phyloP scores from a whole-genome alignment of 2,329 filamentous ascomycete species.

The Colletotrichum karsti region DNA sequence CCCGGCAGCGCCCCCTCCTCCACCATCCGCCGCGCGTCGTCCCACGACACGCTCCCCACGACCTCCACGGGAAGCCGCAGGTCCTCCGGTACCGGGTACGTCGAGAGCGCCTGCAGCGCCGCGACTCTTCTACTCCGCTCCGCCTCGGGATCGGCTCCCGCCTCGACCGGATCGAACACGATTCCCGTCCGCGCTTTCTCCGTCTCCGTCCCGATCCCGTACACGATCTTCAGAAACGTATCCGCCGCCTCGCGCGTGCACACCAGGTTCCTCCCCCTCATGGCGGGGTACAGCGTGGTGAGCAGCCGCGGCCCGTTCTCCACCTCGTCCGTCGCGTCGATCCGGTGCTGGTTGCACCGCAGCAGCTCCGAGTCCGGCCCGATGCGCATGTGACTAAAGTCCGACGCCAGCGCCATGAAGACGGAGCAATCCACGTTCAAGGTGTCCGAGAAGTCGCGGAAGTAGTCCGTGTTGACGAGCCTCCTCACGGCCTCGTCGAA shows the following conservation, averaged over 20 bases:
- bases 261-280: constrained; percentile 41
- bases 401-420: constrained; percentile 49
- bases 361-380: constrained; percentile 33
- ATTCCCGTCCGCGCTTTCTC: constrained; percentile 45
- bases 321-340: constrained; percentile 42
- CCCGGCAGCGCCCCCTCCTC: constrained; percentile 37
- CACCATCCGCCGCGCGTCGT: constrained; percentile 39
- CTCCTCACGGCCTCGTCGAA: constrained; percentile 38
- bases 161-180: constrained; percentile 32
- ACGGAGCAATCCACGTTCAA: constrained; percentile 52
- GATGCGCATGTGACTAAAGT: constrained; percentile 46
- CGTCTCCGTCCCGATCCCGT: constrained; percentile 45
- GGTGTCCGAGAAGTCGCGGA: constrained; percentile 42
- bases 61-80: constrained; percentile 46
- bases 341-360: constrained; percentile 44
- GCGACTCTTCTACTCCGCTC: constrained; percentile 27
- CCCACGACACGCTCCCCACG: constrained; percentile 33
- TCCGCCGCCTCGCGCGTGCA: constrained; percentile 48
- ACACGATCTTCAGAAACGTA: constrained; percentile 45
- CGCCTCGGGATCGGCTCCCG: constrained; percentile 9
- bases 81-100: constrained; percentile 38
- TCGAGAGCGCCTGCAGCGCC: constrained; percentile 42
- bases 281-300: constrained; percentile 42
- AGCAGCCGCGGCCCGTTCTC: constrained; percentile 30
- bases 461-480: constrained; percentile 39